Conservation (phyloP, 73 alveolate species). For the Uronychia setigera region DNA sequence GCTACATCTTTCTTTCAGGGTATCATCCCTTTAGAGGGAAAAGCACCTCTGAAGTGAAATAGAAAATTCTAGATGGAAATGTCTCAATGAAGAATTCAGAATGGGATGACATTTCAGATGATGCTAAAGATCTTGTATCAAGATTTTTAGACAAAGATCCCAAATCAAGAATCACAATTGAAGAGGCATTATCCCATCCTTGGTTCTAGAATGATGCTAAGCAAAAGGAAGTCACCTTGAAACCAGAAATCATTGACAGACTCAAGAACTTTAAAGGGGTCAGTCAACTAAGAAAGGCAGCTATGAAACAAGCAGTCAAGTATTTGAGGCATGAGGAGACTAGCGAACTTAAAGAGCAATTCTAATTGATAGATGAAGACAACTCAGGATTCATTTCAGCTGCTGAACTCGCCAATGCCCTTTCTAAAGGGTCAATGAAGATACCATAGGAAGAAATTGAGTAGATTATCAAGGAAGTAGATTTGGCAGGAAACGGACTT, state of each 20-base stretch:
- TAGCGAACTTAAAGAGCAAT: not conserved
- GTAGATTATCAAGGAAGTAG: slow-evolving; percentile 2
- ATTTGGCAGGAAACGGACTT: slow-evolving; percentile 30
- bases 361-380: slow-evolving; percentile 6
- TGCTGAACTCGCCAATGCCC: not conserved
- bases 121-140: slow-evolving; percentile 28
- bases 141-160: slow-evolving; percentile 14
- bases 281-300: slow-evolving; percentile 3
- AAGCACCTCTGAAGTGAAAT: slow-evolving; percentile 78
- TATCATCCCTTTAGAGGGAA: slow-evolving; percentile 91
- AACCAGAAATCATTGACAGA: not conserved
- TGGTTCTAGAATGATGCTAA: slow-evolving; percentile 16
- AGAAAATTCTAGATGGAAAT: slow-evolving; percentile 65
- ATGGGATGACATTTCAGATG: slow-evolving; percentile 51
- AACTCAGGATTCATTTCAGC: not conserved
- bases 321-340: not conserved
- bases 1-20: slow-evolving; percentile 77
- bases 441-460: slow-evolving; percentile 51
- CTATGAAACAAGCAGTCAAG: slow-evolving; percentile 2
- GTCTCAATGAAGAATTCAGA: slow-evolving; percentile 38
- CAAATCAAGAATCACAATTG: not conserved
- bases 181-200: slow-evolving; percentile 3
- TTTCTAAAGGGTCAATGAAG: not conserved
- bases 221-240: too few species aligned
- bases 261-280: not conserved